A percentile compares a stretch with the other conserved stretches of the same genome.
Conservation (phyloP, 495 filamentous ascomycete species). For the Aspergillus bertholletiae region DNA sequence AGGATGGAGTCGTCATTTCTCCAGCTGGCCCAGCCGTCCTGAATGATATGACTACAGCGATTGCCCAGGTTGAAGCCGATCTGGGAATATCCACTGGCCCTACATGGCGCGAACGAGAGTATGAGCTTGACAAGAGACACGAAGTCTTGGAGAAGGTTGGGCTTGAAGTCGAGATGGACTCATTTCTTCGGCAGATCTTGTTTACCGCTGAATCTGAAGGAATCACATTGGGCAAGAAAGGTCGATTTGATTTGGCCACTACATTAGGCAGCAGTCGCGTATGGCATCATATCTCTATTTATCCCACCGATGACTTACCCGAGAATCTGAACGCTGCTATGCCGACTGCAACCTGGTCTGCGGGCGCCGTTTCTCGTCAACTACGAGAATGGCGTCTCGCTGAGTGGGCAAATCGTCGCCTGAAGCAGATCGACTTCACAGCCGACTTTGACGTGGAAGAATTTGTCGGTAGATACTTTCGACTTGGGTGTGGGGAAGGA, state of each 20-base stretch:
- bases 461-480: constrained; percentile 75
- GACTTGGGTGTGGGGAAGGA: constrained; percentile 84
- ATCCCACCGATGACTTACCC: constrained; percentile 85
- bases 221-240: constrained; percentile 66
- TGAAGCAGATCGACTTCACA: constrained; percentile 92
- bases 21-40: constrained; percentile 71
- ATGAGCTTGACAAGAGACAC: constrained; percentile 76
- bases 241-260: constrained; percentile 68
- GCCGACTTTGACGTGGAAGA: constrained; percentile 95
- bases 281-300: constrained; percentile 92
- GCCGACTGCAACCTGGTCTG: constrained; percentile 76
- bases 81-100: constrained; percentile 70
- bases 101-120: constrained; percentile 66
- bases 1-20: constrained; percentile 76
- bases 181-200: constrained; percentile 78
- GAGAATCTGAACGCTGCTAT: constrained; percentile 61
- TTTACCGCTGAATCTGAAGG: constrained; percentile 75
- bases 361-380: constrained; percentile 86
- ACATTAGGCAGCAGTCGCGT: constrained; percentile 76
- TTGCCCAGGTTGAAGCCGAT: constrained; percentile 75
- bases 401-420: constrained; percentile 93
- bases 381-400: constrained; percentile 87
- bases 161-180: constrained; percentile 73
- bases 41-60: constrained; percentile 78
- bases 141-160: constrained; percentile 81